Evolutionary conservation across 768 basidiomycete species (phyloP).

Genomic region (Termitomyces sp.): DNA sequence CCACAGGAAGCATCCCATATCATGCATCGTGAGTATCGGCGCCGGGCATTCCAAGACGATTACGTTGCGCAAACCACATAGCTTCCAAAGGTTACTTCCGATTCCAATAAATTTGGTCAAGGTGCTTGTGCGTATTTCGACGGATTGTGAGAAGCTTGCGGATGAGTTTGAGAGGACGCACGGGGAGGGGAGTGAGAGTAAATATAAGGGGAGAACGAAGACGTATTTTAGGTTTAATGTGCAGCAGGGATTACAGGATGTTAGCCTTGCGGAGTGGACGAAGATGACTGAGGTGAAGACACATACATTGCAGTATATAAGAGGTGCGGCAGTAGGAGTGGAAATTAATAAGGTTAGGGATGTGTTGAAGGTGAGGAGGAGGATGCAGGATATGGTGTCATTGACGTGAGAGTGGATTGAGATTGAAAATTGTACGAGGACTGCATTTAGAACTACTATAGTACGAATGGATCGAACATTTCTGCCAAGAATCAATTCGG

Average conservation of each 20-base stretch:
- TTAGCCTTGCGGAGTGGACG: conserved; percentile 5
- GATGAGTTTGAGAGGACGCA: not conserved
- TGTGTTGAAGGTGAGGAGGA: not conserved
- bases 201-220: not conserved
- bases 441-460: no score
- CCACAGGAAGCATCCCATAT: not conserved
- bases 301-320: conserved; percentile 5
- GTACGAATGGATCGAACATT: no score
- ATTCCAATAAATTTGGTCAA: not conserved
- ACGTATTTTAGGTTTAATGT: conserved; percentile 11
- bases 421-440: no score
- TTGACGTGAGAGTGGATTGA: no score
- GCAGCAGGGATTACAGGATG: conserved; percentile 12
- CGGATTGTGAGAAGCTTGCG: conserved; percentile 7
- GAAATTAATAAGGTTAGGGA: not conserved
- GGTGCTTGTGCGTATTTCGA: conserved; percentile 1
- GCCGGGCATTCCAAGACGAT: conserved; percentile 1
- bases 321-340: not conserved
- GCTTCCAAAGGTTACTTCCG: not conserved
- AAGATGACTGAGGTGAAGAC: conserved; percentile 6
- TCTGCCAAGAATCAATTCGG: no score
- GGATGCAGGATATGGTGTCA: not conserved
- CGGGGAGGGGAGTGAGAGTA: no score
- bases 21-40: conserved; percentile 9
- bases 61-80: not conserved